A percentile compares a stretch with the other conserved stretches of the same genome.
Evolutionary conservation across 805 yeast species (phyloP).

Genomic region (Starmerella ratchasimensis): DNA sequence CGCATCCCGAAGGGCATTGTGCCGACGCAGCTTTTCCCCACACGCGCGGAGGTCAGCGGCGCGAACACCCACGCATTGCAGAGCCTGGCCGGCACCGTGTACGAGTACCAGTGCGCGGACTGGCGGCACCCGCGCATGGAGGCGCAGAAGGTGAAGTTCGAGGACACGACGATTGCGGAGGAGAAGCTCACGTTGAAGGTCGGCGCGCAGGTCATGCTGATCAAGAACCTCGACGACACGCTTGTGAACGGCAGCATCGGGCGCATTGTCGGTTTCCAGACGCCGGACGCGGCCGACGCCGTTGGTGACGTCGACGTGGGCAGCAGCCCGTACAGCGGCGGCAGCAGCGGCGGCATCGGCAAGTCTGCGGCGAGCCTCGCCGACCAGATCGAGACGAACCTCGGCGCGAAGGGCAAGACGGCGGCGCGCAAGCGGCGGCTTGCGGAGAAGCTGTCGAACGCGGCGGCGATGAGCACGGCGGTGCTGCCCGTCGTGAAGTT

Average conservation of each 20-base stretch:
- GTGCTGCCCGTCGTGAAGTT: constrained; percentile 67
- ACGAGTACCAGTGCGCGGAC: constrained; percentile 37
- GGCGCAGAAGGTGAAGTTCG: constrained; percentile 22
- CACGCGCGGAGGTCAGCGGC: constrained; percentile 67
- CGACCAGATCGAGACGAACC: constrained; percentile 78
- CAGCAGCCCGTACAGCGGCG: constrained; percentile 3
- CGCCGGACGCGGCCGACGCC: not conserved
- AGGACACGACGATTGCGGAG: constrained; percentile 55
- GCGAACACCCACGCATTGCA: constrained; percentile 49
- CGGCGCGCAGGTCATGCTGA: constrained; percentile 89
- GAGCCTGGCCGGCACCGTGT: constrained; percentile 35
- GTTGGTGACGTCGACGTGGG: not conserved
- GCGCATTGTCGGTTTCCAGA: constrained; percentile 43
- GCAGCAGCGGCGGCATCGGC: too few species aligned
- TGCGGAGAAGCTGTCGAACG: constrained; percentile 8
- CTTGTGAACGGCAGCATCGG: constrained; percentile 92
- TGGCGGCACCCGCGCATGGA: constrained; percentile 6
- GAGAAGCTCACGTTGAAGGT: constrained; percentile 49
- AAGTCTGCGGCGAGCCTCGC: constrained; percentile 58
- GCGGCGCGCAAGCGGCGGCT: constrained; percentile 7
- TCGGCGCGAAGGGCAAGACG: too few species aligned
- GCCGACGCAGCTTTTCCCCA: constrained; percentile 83
- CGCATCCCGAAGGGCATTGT: constrained; percentile 56
- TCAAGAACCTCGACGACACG: constrained; percentile 61
- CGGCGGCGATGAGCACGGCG: constrained; percentile 1